Percentiles rank a stretch among this genome's conserved stretches.
Conservation (phyloP, 2,329 filamentous ascomycete genomes). For the Fusarium tanahbumbuense region DNA sequence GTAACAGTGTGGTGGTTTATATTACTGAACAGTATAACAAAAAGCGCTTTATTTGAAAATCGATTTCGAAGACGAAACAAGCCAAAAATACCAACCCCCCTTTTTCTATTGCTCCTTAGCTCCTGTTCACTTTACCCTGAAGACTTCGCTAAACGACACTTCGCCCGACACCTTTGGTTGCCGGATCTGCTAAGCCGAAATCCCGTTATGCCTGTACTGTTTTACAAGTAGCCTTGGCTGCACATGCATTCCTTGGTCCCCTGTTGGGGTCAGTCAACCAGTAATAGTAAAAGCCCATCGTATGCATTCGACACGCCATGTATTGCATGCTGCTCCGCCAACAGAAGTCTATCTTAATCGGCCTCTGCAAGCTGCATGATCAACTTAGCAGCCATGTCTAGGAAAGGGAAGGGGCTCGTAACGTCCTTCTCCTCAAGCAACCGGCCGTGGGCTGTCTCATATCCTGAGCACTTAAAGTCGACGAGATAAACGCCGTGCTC, state of each 20-base stretch:
- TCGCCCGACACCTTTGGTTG: neutral
- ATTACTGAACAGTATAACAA: constrained; percentile 3
- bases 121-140: constrained; percentile 1
- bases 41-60: constrained; percentile 9
- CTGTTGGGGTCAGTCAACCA: neutral
- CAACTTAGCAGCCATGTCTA: constrained; percentile 90
- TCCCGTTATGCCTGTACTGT: neutral
- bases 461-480: constrained; percentile 98
- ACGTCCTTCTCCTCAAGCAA: constrained; percentile 92
- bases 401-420: constrained; percentile 92
- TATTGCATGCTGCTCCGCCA: neutral
- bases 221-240: neutral
- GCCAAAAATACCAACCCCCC: neutral
- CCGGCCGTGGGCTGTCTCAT: constrained; percentile 82
- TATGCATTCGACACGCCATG: neutral
- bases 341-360: constrained; percentile 58
- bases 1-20: constrained; percentile 12
- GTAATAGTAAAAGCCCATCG: neutral
- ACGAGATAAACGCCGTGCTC: constrained; percentile 94
- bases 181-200: neutral
- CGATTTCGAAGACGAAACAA: neutral
- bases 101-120: neutral
- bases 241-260: neutral
- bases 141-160: neutral
- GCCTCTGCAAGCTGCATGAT: constrained; percentile 93